Evolutionary conservation across 2,329 filamentous ascomycete species (phyloP).

Genomic region (Diaporthe sp.): DNA sequence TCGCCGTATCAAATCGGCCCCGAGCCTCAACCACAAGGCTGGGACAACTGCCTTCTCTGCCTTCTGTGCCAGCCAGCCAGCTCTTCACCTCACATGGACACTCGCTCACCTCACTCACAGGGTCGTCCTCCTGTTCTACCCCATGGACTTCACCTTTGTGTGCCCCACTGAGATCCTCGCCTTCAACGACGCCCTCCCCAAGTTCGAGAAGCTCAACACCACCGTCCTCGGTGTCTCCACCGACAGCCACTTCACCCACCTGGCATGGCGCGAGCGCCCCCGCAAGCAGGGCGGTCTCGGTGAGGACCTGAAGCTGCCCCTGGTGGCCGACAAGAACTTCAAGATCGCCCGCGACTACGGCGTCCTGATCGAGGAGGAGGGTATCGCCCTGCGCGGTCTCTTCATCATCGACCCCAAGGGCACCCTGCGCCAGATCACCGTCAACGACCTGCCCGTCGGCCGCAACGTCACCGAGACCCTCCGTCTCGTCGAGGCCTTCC

Average conservation of each 20-base stretch:
- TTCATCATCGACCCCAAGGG: constrained; percentile 78
- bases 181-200: constrained; percentile 72
- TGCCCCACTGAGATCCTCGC: constrained; percentile 77
- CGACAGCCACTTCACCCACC: constrained; percentile 70
- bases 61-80: neutral
- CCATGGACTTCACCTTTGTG: constrained; percentile 78
- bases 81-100: neutral
- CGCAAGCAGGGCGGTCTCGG: constrained; percentile 75
- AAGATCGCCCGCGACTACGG: constrained; percentile 73
- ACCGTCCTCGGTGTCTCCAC: constrained; percentile 73
- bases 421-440: constrained; percentile 72
- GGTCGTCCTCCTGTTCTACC: constrained; percentile 77
- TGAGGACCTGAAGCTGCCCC: constrained; percentile 70
- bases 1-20: neutral
- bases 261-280: constrained; percentile 71
- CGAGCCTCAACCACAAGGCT: neutral
- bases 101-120: constrained; percentile 50
- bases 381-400: constrained; percentile 73
- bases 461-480: constrained; percentile 75
- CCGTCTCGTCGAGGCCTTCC: constrained; percentile 79
- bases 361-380: constrained; percentile 74
- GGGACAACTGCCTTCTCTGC: neutral
- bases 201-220: constrained; percentile 72
- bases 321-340: constrained; percentile 74
- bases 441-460: constrained; percentile 76